Evolutionary conservation across 371 early-diverging fungal species (phyloP).

Genomic region (Lichtheimia ramosa): DNA sequence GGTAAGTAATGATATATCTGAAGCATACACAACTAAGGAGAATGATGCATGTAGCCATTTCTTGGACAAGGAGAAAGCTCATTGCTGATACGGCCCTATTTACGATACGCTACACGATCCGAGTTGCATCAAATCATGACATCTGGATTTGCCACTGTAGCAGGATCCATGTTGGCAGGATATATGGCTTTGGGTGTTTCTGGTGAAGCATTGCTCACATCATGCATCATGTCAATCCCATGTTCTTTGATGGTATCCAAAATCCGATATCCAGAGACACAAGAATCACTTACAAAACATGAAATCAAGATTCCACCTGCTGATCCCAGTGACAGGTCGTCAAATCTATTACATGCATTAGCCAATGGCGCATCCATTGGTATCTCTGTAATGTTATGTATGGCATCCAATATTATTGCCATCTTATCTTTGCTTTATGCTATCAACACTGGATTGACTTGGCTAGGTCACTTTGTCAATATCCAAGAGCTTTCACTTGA

Average conservation of each 20-base stretch:
- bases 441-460: conserved; percentile 71
- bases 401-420: conserved; percentile 75
- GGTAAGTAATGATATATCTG: conserved; percentile 6
- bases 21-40: neutral
- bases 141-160: conserved; percentile 88
- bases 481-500: conserved; percentile 65
- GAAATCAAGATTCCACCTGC: conserved; percentile 55
- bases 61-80: conserved; percentile 86
- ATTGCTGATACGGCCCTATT: conserved; percentile 79
- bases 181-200: conserved; percentile 71
- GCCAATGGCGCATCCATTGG: conserved; percentile 87
- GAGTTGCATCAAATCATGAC: conserved; percentile 90
- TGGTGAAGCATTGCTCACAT: conserved; percentile 70
- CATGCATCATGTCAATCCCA: conserved; percentile 93
- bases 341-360: conserved; percentile 82
- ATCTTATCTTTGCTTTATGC: conserved; percentile 73
- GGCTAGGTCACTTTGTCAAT: conserved; percentile 74
- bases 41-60: conserved; percentile 46
- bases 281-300: conserved; percentile 70
- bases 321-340: conserved; percentile 60
- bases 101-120: conserved; percentile 81
- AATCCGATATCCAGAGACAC: conserved; percentile 75
- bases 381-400: conserved; percentile 73
- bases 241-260: conserved; percentile 86
- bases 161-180: conserved; percentile 81